phyloP scores from a whole-genome alignment of 108 stramenopile genomes.

The Cyclotella kingstonii region DNA sequence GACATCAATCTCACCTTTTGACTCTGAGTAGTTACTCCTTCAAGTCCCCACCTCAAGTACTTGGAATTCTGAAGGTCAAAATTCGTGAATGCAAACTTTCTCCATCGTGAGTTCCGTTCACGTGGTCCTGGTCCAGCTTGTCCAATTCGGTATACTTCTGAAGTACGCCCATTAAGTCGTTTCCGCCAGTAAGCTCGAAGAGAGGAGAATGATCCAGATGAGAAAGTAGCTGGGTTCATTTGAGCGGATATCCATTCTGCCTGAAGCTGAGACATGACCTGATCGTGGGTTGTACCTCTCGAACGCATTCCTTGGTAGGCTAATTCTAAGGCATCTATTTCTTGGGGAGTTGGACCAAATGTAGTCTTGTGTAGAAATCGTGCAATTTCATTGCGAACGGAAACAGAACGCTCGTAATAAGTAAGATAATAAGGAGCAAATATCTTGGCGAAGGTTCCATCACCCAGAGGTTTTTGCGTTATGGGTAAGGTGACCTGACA shows the following conservation, averaged over 20 bases:
- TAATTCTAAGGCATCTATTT: constrained; percentile 18
- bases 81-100: constrained; percentile 44
- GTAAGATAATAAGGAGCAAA: constrained; percentile 29
- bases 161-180: constrained; percentile 31
- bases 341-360: constrained; percentile 38
- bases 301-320: constrained; percentile 1
- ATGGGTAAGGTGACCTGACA: constrained; percentile 34
- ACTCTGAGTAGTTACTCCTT: constrained; percentile 11
- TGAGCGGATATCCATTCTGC: constrained; percentile 17
- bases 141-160: constrained; percentile 36
- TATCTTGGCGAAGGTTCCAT: constrained; percentile 3
- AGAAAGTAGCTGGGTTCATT: constrained; percentile 33
- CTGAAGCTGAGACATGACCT: constrained; percentile 25
- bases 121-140: constrained; percentile 38
- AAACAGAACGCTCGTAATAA: constrained; percentile 14
- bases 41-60: constrained; percentile 33
- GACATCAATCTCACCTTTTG: constrained; percentile 12
- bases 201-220: constrained; percentile 16
- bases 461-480: constrained; percentile 1
- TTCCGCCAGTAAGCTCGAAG: constrained; percentile 43
- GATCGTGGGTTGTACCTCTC: neutral
- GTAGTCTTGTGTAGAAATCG: constrained; percentile 53
- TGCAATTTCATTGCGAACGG: constrained; percentile 21
- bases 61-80: constrained; percentile 36
- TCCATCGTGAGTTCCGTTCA: constrained; percentile 29